Base-by-base conservation (phyloP, 306 rosid genomes). In the Citrullus mucosospermus region DNA sequence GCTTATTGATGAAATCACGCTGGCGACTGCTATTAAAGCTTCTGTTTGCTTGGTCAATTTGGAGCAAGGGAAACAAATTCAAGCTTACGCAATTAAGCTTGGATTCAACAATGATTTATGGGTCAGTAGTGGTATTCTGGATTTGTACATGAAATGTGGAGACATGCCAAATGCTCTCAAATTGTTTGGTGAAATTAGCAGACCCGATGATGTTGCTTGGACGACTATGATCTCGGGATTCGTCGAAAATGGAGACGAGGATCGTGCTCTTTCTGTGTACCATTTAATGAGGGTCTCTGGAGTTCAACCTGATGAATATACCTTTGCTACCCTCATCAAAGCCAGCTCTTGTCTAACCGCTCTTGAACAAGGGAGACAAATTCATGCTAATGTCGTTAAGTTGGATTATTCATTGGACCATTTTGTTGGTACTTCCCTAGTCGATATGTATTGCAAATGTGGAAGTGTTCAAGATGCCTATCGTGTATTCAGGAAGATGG, bases 391-490 rank as follows among this genome's bases (percentile, higher is more conserved):
- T 85, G 86, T 89, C 73, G 84, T 93, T 73, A 93, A 93, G 87
- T 85, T 87, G 81, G 79, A 90, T 62, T 86, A 77, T 81, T 82
- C 88, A 39, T 80, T 77, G 0, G 98, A 93, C 82, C 87, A 86
- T 74, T 93, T 83, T 82, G 96, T 93, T 20, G 89, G 86, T 79
- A 93, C 97, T 18, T 89, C 98, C 43, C 92, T 93, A 18, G 95
- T 88, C 75, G 96, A 93, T 86, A 93, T 93, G 98, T 91, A 93
- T 79, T 88, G 93, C 82, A 91, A 91, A 82, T 90, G 97, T 50
- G 98, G 98, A 54, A 87, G 76, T 77, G 85, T 91, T 78, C 89
- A 83, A 79, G 97, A 86, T 76, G 95, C 98, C 8, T 85, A 85
- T 74, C 57, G 74, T 66, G 79, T 91, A 48, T 93, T 91, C 80